phyloP scores from a whole-genome alignment of 257 asterid species.

The Sherardia arvensis region DNA sequence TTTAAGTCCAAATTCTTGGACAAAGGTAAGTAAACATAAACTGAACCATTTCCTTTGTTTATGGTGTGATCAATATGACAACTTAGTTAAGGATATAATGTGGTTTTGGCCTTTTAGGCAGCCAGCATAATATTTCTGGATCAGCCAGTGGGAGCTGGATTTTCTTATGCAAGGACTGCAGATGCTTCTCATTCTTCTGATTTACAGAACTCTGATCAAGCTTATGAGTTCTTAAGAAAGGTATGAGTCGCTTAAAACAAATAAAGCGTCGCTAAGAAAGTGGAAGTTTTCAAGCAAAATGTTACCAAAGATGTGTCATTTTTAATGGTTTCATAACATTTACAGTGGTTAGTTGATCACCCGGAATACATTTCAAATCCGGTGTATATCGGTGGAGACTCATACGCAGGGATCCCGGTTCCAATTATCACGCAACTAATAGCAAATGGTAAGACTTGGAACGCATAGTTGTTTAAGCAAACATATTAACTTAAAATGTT shows the following conservation, averaged over 20 bases:
- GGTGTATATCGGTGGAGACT: constrained; percentile 21
- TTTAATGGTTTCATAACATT: background rate
- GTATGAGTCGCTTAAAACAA: background rate
- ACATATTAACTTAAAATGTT: background rate
- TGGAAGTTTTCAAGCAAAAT: background rate
- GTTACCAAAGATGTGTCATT: background rate
- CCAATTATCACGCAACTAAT: constrained; percentile 22
- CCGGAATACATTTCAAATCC: constrained; percentile 16
- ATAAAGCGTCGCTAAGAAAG: too few relatives aligned
- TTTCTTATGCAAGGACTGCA: constrained; percentile 22
- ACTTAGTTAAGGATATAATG: background rate
- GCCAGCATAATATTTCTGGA: constrained; percentile 23
- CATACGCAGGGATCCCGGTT: constrained; percentile 15
- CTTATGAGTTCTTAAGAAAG: constrained; percentile 22
- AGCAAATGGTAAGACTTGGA: constrained; percentile 11
- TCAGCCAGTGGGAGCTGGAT: constrained; percentile 22
- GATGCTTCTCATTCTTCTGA: constrained; percentile 11
- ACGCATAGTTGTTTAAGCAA: background rate
- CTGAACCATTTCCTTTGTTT: background rate
- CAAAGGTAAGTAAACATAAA: constrained; percentile 16
- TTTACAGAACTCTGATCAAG: constrained; percentile 7
- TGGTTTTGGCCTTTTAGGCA: constrained; percentile 5
- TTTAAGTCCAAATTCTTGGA: constrained; percentile 19
- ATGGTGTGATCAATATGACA: background rate
- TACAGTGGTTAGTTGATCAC: constrained; percentile 21